phyloP scores from a whole-genome alignment of 2,329 filamentous ascomycete genomes.

The Alternaria longipes region DNA sequence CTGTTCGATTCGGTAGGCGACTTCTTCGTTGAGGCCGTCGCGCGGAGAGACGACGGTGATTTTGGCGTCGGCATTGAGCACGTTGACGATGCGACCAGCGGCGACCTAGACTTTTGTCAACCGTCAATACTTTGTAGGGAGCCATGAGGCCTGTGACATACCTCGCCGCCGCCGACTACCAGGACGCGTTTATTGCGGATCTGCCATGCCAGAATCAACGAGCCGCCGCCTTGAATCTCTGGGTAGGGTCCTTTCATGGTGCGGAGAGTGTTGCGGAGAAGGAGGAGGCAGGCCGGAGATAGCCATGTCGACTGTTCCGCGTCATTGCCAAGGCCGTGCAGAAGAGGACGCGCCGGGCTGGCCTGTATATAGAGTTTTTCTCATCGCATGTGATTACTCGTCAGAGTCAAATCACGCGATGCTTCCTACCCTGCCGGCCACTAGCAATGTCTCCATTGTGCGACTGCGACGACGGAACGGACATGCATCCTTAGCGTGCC shows the following conservation, averaged over 20 bases:
- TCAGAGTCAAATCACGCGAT: neutral
- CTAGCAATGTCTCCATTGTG: neutral
- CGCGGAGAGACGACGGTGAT: conserved; percentile 86
- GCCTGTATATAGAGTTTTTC: neutral
- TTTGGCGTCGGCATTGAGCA: conserved; percentile 92
- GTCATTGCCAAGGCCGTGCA: conserved; percentile 24
- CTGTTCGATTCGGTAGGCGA: conserved; percentile 79
- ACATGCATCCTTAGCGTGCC: conserved; percentile 29
- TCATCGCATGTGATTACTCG: neutral
- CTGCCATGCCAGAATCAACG: conserved; percentile 95
- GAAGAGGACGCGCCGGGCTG: neutral
- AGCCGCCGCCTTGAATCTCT: conserved; percentile 86
- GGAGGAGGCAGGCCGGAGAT: conserved; percentile 37
- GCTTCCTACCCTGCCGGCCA: neutral
- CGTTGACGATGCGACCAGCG: conserved; percentile 90
- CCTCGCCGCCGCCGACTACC: conserved; percentile 95
- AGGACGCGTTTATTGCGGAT: conserved; percentile 86
- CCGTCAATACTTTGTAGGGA: conserved; percentile 34
- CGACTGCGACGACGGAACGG: conserved; percentile 5
- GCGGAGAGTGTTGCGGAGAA: conserved; percentile 28
- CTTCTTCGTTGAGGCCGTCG: conserved; percentile 85
- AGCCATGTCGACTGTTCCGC: conserved; percentile 20
- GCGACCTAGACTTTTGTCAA: conserved; percentile 75
- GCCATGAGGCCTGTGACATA: conserved; percentile 55
- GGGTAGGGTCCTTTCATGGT: conserved; percentile 70